These are phyloP conservation scores for Podospora appendiculata DNA, from an alignment of 495 filamentous ascomycete species.

Conservation along the genomic window DNA sequence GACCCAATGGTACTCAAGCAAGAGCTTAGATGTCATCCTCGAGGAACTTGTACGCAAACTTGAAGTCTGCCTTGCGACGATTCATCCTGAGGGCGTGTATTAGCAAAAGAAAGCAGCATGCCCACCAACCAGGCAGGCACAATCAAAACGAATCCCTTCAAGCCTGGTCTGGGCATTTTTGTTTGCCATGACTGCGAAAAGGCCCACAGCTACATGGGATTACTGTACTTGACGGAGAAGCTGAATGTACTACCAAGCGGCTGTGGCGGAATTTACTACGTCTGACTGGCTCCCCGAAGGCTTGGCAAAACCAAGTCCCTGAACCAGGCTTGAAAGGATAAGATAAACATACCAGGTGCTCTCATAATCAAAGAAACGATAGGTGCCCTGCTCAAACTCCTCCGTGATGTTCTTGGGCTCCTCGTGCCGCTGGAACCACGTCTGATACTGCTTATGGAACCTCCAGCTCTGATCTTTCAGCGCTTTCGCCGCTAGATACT, in stretches of 20 bases:
- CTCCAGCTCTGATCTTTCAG: constrained; percentile 96
- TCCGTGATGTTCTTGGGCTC: constrained; percentile 98
- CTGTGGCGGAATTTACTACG: no score
- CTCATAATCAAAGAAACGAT: constrained; percentile 99
- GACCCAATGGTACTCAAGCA: background rate
- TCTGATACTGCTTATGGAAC: constrained; percentile 99
- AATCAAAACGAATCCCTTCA: no score
- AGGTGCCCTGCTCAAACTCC: constrained; percentile 96
- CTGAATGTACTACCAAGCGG: no score
- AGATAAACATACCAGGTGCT: constrained; percentile 88
- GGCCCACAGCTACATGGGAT: no score
- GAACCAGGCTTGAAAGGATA: no score
- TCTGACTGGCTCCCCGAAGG: no score
- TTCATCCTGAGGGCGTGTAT: constrained; percentile 74
- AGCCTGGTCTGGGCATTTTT: no score
- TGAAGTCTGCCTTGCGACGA: constrained; percentile 94
- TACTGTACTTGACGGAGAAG: no score
- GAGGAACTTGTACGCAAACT: constrained; percentile 90
- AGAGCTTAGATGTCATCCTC: constrained; percentile 10
- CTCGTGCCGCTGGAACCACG: constrained; percentile 97
- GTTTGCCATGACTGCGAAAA: no score
- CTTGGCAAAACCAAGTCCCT: no score
- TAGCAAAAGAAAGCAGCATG: no score
- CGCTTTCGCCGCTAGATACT: constrained; percentile 92
- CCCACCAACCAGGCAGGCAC: no score